phyloP scores from a whole-genome alignment of 441 rosid species.

The Kokia cookei region DNA sequence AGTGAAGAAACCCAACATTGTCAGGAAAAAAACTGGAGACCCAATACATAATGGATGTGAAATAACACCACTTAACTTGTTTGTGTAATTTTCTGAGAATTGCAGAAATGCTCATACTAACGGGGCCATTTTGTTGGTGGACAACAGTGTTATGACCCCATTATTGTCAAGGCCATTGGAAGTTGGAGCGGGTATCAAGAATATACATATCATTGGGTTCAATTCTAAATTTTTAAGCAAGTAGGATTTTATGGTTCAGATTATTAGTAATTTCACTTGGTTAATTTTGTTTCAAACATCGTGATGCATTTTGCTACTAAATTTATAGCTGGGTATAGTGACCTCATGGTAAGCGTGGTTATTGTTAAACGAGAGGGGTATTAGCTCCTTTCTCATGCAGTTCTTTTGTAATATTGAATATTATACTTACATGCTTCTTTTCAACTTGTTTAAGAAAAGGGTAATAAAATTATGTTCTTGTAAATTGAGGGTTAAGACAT shows the following conservation, averaged over 20 bases:
- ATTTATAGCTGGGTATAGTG: conserved; percentile 89
- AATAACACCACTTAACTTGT: not conserved
- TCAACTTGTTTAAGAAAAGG: not conserved
- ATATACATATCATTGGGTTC: not conserved
- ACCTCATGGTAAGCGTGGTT: conserved; percentile 92
- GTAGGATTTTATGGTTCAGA: not conserved
- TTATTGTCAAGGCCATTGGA: conserved; percentile 77
- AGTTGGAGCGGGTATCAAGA: conserved; percentile 77
- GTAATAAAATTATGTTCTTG: not conserved
- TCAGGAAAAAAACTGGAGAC: too few species aligned
- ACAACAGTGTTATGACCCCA: conserved; percentile 92
- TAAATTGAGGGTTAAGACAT: not conserved
- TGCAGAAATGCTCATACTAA: conserved; percentile 69
- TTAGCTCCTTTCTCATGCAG: not conserved
- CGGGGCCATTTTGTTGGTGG: conserved; percentile 82
- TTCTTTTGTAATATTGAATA: not conserved
- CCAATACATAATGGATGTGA: too few species aligned
- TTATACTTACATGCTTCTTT: not conserved
- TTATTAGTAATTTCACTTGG: conserved; percentile 7
- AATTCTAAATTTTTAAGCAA: not conserved
- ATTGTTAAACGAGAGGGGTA: conserved; percentile 89
- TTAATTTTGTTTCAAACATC: conserved; percentile 49
- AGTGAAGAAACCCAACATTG: too few species aligned
- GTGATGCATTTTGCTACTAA: conserved; percentile 97
- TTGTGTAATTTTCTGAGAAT: conserved; percentile 45